phyloP scores from a whole-genome alignment of 2,329 filamentous ascomycete genomes.

The Ceratocystis harringtonii region DNA sequence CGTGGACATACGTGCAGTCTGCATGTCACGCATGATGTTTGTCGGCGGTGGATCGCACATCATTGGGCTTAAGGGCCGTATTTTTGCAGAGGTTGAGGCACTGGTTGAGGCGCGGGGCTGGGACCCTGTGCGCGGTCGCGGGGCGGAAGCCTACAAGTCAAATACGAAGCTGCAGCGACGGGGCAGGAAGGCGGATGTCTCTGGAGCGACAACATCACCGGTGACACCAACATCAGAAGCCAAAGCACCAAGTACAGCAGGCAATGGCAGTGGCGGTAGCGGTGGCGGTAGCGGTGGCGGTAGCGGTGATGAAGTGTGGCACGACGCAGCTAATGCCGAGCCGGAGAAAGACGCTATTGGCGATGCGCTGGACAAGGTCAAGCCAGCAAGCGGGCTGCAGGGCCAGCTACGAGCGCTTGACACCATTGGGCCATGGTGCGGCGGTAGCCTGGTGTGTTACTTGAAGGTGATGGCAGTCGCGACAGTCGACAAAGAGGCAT shows the following conservation, averaged over 20 bases:
- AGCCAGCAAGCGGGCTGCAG: conserved; percentile 25
- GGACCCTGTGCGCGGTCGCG: conserved; percentile 60
- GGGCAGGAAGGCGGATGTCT: conserved; percentile 3
- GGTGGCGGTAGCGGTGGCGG: conserved; percentile 9
- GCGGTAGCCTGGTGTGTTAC: conserved; percentile 54
- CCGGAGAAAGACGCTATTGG: conserved; percentile 45
- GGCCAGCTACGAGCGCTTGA: conserved; percentile 52
- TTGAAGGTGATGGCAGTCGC: conserved; percentile 54
- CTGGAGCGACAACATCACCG: too few species aligned
- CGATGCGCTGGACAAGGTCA: conserved; percentile 36
- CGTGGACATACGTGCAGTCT: conserved; percentile 65
- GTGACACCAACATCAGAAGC: conserved; percentile 13
- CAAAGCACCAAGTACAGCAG: not conserved
- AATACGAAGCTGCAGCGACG: conserved; percentile 31
- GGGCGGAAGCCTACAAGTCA: conserved; percentile 38
- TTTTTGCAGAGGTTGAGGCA: conserved; percentile 57
- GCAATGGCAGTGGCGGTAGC: not conserved
- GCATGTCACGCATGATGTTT: conserved; percentile 80
- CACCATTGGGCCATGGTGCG: conserved; percentile 58
- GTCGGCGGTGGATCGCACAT: conserved; percentile 67
- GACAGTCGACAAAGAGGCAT: conserved; percentile 56
- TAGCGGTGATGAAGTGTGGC: conserved; percentile 24
- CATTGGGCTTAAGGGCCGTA: conserved; percentile 60
- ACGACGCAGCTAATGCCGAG: conserved; percentile 30
- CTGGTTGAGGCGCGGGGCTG: conserved; percentile 59